phyloP scores from a whole-genome alignment of 139 green algal species.

The Chlorella sp. region DNA sequence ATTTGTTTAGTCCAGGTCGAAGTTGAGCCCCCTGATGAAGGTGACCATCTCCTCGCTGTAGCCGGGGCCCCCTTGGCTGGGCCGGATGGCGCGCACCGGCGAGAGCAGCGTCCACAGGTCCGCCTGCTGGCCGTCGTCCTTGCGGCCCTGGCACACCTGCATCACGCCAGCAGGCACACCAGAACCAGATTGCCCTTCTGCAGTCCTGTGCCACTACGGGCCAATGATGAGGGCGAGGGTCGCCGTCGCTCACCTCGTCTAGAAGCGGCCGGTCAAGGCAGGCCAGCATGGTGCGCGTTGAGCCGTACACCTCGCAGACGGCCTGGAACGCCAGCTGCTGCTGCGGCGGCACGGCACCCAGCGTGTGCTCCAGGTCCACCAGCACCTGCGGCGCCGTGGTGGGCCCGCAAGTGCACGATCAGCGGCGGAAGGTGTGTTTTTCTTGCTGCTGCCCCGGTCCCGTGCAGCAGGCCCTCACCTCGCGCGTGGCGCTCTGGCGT shows the following conservation, averaged over 20 bases:
- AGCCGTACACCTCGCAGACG: slow-evolving; percentile 30
- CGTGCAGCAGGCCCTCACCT: slow-evolving; percentile 12
- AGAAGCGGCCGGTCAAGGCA: slow-evolving; percentile 29
- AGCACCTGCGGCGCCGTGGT: slow-evolving; percentile 24
- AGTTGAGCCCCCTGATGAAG: slow-evolving; percentile 29
- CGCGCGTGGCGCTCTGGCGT: slow-evolving; percentile 17
- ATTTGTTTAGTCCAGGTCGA: slow-evolving; percentile 29
- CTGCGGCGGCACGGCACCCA: slow-evolving; percentile 21
- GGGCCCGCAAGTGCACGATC: neutral
- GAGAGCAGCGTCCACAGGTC: slow-evolving; percentile 10
- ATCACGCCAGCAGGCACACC: no score
- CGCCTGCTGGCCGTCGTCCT: neutral
- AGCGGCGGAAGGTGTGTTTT: neutral
- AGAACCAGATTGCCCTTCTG: no score
- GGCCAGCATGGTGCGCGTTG: slow-evolving; percentile 35
- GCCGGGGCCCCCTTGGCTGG: slow-evolving; percentile 26
- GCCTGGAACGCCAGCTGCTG: slow-evolving; percentile 11
- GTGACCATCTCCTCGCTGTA: slow-evolving; percentile 26
- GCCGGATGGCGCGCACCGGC: slow-evolving; percentile 20
- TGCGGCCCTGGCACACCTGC: slow-evolving; percentile 4
- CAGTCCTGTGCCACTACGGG: no score
- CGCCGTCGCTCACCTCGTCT: neutral
- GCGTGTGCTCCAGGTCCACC: slow-evolving; percentile 17
- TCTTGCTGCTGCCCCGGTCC: neutral
- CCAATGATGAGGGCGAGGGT: neutral